phyloP scores from a whole-genome alignment of 192 early-diverging fungal genomes.

The Backusella tarrabulga region DNA sequence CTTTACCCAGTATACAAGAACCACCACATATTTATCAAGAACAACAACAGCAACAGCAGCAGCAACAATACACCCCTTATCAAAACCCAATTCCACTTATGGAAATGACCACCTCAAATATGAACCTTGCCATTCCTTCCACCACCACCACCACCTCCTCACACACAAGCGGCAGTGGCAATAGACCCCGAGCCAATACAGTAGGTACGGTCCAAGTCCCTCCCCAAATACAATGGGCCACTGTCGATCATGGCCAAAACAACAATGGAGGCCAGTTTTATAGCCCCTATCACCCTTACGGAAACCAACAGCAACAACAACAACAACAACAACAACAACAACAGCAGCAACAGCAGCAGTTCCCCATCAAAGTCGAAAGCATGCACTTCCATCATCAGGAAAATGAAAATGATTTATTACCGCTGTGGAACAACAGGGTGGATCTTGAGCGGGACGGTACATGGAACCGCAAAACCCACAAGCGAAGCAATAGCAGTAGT shows the following conservation, averaged over 20 bases:
- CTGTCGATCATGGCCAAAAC: constrained; percentile 13
- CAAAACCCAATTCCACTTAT: background rate
- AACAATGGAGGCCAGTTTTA: background rate
- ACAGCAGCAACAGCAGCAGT: constrained; percentile 27
- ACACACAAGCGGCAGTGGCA: background rate
- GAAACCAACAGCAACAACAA: background rate
- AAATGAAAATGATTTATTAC: background rate
- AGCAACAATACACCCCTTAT: background rate
- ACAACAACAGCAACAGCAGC: no score
- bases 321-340: constrained; percentile 24
- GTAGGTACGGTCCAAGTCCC: constrained; percentile 37
- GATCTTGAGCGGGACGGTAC: constrained; percentile 10
- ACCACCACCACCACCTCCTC: background rate
- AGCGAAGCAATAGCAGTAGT: constrained; percentile 19
- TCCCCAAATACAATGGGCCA: constrained; percentile 32
- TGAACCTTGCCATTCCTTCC: background rate
- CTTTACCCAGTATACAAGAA: constrained; percentile 13
- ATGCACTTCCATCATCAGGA: background rate
- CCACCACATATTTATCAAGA: constrained; percentile 4
- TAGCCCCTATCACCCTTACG: constrained; percentile 1
- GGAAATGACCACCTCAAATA: background rate
- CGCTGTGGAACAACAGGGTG: background rate
- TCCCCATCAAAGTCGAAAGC: background rate
- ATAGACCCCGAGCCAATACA: constrained; percentile 38
- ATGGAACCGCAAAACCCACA: constrained; percentile 6